Evolutionary conservation across 208 protist genomes (phyloP), one percentile per base, ranked within the genome.

Genomic region (Crithidia sp.): DNA sequence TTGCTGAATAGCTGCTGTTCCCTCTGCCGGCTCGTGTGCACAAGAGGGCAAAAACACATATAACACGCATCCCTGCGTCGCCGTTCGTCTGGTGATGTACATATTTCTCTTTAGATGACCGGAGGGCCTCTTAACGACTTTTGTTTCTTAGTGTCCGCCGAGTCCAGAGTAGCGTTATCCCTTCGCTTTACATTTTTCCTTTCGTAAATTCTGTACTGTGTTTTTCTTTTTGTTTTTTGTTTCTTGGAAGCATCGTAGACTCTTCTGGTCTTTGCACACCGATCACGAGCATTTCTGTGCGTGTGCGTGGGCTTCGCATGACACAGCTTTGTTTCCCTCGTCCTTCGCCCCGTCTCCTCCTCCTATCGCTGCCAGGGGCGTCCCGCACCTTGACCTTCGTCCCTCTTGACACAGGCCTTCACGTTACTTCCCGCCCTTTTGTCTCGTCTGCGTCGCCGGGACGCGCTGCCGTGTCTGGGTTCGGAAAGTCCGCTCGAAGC

Each of bases 61-160:
- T 28, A 59, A 36, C 44, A 49, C 8, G 16, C 10, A 5, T 17
- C 6, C 14, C 40, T 49, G 47, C 41, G 16, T 76, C 39, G 7
- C 50, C 6, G 8, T 19, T 49, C 40, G 40, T 49, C 10, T 71
- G 54, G 5, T 41, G 8, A 60, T 71, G 39, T 54, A 71, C 57
- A 64, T 67, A 74, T 40, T 16, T 67, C 19, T 40, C n/a, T 61
- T n/a, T 47, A 65, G 36, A 66, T 61, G 41, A 63, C 40, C 12
- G 9, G 45, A 13, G 12, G 12, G 45, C 7, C 7, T 13, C 57
- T 41, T 67, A 74, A 10, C 16, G 19, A 40, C 10, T 72, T 63
- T 6, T 47, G 66, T 72, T 78, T 36, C 3, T 45, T 45, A 41
- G 41, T 19, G 19, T 5, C 13, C 17, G 12, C 0, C 8, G 7